Evolutionary conservation across 179 eudicot species (phyloP).

Genomic region (Beta corolliflora): DNA sequence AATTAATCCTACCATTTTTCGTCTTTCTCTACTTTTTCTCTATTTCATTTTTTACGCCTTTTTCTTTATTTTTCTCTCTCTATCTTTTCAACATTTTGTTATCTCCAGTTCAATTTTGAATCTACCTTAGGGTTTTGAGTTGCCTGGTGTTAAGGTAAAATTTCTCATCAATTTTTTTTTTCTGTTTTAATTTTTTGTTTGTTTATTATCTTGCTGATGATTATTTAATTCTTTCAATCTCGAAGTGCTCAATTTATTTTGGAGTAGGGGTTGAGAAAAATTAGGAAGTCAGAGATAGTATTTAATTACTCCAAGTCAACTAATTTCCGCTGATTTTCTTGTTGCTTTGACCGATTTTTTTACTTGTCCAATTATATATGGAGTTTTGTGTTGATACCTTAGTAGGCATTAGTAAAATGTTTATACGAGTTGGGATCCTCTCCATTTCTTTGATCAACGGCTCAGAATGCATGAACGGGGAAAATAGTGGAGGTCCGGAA

Average conservation of each 20-base stretch:
- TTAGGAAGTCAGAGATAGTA: neutral
- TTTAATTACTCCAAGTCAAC: constrained; percentile 7
- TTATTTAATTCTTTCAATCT: neutral
- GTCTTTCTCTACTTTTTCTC: constrained; percentile 31
- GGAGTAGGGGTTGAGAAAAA: neutral
- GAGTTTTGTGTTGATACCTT: neutral
- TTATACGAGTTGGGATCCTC: neutral
- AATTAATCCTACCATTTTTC: constrained; percentile 14
- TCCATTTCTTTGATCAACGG: too few species aligned
- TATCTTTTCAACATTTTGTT: constrained; percentile 8
- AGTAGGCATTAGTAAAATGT: too few species aligned
- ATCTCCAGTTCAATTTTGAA: constrained; percentile 23
- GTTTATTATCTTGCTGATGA: neutral
- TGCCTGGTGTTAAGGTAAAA: constrained; percentile 18
- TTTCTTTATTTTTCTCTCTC: neutral
- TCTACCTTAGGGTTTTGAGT: constrained; percentile 7
- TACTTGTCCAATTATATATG: neutral
- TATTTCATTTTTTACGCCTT: constrained; percentile 21
- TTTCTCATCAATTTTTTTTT: constrained; percentile 1
- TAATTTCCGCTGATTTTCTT: constrained; percentile 18
- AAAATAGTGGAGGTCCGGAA: neutral
- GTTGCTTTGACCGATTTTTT: constrained; percentile 22
- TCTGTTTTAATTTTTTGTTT: neutral
- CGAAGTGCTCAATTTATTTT: neutral
- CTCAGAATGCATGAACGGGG: neutral